A percentile compares a stretch with the other conserved stretches of the same genome.
phyloP scores from a whole-genome alignment of 768 basidiomycete genomes.

The Clavaria fumosa region DNA sequence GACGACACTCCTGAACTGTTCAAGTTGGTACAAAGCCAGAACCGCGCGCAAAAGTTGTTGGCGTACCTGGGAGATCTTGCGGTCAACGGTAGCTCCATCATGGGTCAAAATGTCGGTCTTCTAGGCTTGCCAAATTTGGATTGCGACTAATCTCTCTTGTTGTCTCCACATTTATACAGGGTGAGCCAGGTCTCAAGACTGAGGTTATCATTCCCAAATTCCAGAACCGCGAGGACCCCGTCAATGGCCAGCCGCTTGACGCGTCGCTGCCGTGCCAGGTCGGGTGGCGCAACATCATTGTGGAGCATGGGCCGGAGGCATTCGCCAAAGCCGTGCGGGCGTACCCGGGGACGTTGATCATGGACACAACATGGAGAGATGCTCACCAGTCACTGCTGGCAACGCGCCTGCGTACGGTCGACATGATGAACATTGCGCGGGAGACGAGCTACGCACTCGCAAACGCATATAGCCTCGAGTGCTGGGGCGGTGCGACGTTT shows the following conservation, averaged over 20 bases:
- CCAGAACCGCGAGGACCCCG: conserved; percentile 59
- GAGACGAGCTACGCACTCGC: conserved; percentile 91
- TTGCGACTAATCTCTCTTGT: conserved; percentile 1
- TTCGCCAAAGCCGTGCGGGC: conserved; percentile 96
- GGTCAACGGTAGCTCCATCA: conserved; percentile 97
- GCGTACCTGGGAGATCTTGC: conserved; percentile 95
- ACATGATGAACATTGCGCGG: conserved; percentile 97
- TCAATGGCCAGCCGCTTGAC: conserved; percentile 57
- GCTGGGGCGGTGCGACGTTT: conserved; percentile 99
- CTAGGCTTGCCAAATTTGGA: background rate
- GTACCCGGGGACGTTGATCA: conserved; percentile 89
- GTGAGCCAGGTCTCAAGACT: conserved; percentile 86
- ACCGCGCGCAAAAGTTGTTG: conserved; percentile 94
- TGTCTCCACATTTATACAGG: conserved; percentile 23
- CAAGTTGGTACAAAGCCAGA: conserved; percentile 94
- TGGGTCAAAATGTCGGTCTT: conserved; percentile 57
- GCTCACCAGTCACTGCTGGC: conserved; percentile 97
- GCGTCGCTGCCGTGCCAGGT: conserved; percentile 66
- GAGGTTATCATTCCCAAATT: conserved; percentile 78
- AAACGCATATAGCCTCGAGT: conserved; percentile 93
- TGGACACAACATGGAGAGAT: conserved; percentile 99
- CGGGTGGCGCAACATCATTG: conserved; percentile 98
- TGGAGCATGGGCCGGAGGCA: conserved; percentile 92
- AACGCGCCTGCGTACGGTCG: conserved; percentile 87
- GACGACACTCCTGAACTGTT: conserved; percentile 99